Evolutionary conservation across 176 grass and related monocot genomes (phyloP), one percentile per base, ranked within the genome.

Genomic region (Eremochloa ophiuroides): DNA sequence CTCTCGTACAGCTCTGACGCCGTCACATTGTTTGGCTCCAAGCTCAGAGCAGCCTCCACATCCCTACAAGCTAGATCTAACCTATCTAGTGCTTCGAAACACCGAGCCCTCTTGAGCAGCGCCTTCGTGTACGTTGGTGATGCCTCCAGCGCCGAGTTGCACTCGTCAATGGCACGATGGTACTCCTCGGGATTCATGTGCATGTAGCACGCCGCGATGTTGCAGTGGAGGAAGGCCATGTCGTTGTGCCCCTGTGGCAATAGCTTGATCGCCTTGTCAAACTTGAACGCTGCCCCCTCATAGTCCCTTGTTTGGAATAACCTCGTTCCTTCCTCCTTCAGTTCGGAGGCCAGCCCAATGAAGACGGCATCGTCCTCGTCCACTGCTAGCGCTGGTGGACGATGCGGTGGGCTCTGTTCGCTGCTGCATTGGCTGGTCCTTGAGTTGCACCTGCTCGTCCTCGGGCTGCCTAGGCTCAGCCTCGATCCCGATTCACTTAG

Each of bases 161-260:
- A 96, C 72, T 83, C 79, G 0, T 82, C 74, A 12, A 96, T 84
- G 2, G 93, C 93, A 29, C 73, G 85, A 13, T 93, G 68, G 28
- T 88, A 88, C 23, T 92, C 88, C 70, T 83, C 85, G 0, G 90
- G 93, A 5, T 76, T 74, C 88, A 93, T 93, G 44, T 96, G 88
- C 93, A 96, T 92, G 81, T 86, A 93, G 28, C 93, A 96, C 28
- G 93, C 77, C 9, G 93, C 90, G 17, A 71, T 82, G 71, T 88
- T 96, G 78, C 85, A 86, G 34, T 90, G 93, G 27, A 96, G 83
- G 63, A 86, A 88, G 23, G 93, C 71, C n/a, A 84, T 44, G 44
- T 93, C 90, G 3, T 51, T 47, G 14, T 96, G 93, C 39, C 38
- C 86, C 73, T 84, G 83, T 1, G 93, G 88, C 48, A 96, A 58